phyloP scores from a whole-genome alignment of 768 basidiomycete species.

The Lentinula sp. region DNA sequence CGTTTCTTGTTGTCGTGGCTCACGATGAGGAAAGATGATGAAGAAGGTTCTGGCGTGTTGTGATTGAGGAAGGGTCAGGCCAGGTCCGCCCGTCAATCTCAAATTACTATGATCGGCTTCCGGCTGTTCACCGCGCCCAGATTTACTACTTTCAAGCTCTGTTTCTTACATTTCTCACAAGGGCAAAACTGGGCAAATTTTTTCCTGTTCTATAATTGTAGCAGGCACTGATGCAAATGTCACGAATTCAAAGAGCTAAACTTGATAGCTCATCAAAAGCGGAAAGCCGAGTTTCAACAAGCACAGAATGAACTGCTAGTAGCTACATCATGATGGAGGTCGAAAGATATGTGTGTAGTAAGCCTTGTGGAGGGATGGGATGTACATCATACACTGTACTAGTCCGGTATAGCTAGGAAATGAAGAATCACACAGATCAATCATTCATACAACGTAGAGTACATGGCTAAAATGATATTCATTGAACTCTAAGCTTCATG shows the following conservation, averaged over 20 bases:
- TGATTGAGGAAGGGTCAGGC: background rate
- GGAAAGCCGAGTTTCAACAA: background rate
- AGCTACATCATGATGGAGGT: too few relatives aligned
- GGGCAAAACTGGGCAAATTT: background rate
- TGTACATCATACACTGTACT: too few relatives aligned
- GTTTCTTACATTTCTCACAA: background rate
- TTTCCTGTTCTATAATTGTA: background rate
- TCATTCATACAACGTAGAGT: too few relatives aligned
- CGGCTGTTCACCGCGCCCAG: background rate
- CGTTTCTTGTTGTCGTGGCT: constrained; percentile 7
- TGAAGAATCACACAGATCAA: too few relatives aligned
- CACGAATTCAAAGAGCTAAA: background rate
- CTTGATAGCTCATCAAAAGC: background rate
- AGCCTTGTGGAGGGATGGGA: too few relatives aligned
- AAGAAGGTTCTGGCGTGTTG: background rate
- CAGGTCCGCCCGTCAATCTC: background rate
- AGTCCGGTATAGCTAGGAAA: too few relatives aligned
- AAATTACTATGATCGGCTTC: background rate
- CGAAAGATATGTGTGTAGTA: too few relatives aligned
- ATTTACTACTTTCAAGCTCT: background rate
- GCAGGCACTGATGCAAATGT: background rate
- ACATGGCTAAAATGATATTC: too few relatives aligned
- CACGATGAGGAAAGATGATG: constrained; percentile 9
- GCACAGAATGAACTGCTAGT: too few relatives aligned
- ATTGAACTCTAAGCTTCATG: too few relatives aligned